Conservation (phyloP, 345 rosid species). For the Eucalyptus microcorys region DNA sequence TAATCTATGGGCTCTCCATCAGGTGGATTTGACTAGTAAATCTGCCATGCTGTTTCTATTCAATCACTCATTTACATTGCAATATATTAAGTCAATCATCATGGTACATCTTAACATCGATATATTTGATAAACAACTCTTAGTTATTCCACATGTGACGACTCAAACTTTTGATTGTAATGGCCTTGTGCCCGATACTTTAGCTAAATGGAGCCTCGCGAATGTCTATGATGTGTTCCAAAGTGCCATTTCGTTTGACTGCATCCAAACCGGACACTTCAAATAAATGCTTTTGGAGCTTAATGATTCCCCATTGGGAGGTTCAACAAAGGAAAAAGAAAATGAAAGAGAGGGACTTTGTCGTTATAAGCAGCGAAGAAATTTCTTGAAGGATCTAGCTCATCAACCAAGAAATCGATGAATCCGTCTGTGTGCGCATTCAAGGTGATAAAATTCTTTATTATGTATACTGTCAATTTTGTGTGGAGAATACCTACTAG, state of each 20-base stretch:
- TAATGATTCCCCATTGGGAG: neutral
- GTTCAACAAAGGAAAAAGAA: neutral
- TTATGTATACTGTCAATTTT: neutral
- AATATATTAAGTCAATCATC: neutral
- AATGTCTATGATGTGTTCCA: neutral
- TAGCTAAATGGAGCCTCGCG: neutral
- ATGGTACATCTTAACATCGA: neutral
- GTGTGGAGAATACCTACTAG: neutral
- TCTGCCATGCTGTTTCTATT: neutral
- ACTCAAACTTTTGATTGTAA: neutral
- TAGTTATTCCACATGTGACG: neutral
- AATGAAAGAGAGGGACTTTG: neutral
- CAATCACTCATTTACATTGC: neutral
- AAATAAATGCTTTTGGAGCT: no score
- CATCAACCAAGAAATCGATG: neutral
- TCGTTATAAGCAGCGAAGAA: neutral
- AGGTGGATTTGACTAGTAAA: neutral
- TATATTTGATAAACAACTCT: neutral
- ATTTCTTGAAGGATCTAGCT: neutral
- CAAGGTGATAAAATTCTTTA: neutral
- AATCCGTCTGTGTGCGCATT: neutral
- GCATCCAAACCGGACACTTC: neutral
- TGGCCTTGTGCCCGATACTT: neutral
- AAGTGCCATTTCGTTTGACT: neutral
- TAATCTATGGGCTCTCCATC: neutral